Conservation (phyloP, 495 filamentous ascomycete genomes). For the Clohesyomyces aquaticus region DNA sequence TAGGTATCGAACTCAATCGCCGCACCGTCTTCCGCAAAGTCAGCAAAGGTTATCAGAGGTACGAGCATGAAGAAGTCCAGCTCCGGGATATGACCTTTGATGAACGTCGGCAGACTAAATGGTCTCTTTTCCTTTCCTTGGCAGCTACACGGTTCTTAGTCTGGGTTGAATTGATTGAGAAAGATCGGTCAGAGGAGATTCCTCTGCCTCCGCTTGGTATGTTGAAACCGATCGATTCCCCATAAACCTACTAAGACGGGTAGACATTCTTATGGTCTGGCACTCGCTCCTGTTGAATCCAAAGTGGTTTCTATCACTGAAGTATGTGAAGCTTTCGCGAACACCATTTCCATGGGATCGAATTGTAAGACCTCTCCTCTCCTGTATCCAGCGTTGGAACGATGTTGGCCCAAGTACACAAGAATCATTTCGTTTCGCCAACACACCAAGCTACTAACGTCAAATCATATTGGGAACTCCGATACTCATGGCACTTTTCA, state of each 20-base stretch:
- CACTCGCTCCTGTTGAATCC: conserved; percentile 86
- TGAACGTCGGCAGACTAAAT: not conserved
- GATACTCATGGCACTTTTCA: too few relatives aligned
- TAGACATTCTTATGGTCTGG: conserved; percentile 88
- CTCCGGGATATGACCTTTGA: not conserved
- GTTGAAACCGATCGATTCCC: not conserved
- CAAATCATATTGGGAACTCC: too few relatives aligned
- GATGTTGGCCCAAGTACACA: not conserved
- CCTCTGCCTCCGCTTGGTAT: too few relatives aligned
- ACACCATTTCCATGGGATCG: not conserved
- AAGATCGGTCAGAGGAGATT: not conserved
- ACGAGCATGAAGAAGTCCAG: too few relatives aligned
- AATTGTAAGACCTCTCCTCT: not conserved
- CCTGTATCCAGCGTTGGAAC: not conserved
- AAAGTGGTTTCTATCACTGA: conserved; percentile 72
- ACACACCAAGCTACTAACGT: not conserved
- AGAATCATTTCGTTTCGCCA: not conserved
- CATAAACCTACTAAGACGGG: not conserved
- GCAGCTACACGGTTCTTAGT: not conserved
- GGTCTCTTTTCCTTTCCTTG: not conserved
- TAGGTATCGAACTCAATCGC: not conserved
- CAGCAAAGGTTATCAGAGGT: too few relatives aligned
- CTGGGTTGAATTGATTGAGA: not conserved
- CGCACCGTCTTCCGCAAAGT: not conserved
- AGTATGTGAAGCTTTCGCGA: conserved; percentile 61